Evolutionary conservation across 257 asterid genomes (phyloP), one percentile per base, ranked within the genome.

Genomic region (Ehretia macrophylla): DNA sequence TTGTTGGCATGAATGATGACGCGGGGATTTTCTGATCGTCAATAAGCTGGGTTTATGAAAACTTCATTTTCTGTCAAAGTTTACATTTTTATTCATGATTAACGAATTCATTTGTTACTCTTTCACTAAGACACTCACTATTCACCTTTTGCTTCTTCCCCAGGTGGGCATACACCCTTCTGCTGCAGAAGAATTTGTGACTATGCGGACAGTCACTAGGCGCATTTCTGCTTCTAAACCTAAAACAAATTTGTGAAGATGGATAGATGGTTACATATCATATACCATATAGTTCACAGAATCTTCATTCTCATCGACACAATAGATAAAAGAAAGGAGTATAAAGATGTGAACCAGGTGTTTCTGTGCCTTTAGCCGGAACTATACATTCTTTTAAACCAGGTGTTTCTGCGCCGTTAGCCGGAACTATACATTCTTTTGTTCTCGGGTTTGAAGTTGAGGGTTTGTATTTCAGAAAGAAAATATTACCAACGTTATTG

Each of bases 111-210:
- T n/a, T n/a, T n/a, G n/a, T n/a, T n/a, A n/a, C n/a, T n/a, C n/a
- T n/a, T 27, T 27, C 6, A 6, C 35, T 27, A 27, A 27, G 35
- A 27, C 6, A 27, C 35, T 27, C 6, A 27, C 35, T 27, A 27
- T 6, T 27, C 6, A 6, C 35, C 35, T 27, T 27, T 27, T 27
- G 3, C 35, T 60, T 39, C 58, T 17, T 40, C 23, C 19, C 5
- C 76, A 92, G 99, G 87, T 88, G 13, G 97, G 99, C 5, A 92
- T 92, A 64, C 99, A 92, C 73, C 99, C 99, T 56, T 92, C 99
- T 56, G 87, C 99, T 65, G 97, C 96, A 0, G 99, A 92, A 72
- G 99, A 92, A 62, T 92, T 92, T 17, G 99, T 92, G 71, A 88
- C 97, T 0, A 88, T 88, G 99, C 77, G 97, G 53, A 65, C 96